Conservation (phyloP, 2,329 filamentous ascomycete species). For the Aspergillus pseudoviridinutans region DNA sequence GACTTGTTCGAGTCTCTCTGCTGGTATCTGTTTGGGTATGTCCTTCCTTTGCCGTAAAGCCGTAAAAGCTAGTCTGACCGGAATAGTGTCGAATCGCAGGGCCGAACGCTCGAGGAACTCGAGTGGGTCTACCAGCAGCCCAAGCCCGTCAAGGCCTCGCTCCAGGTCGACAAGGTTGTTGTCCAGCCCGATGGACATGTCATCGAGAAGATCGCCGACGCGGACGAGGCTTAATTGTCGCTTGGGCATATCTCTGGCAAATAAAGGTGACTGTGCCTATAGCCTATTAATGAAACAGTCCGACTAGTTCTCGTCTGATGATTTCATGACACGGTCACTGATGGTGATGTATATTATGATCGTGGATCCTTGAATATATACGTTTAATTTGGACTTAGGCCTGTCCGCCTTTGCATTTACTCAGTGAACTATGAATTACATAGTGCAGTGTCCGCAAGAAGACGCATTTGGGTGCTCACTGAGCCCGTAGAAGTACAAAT, state of each 20-base stretch:
- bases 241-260: background rate
- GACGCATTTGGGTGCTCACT: background rate
- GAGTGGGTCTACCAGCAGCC: conserved; percentile 51
- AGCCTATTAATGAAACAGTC: background rate
- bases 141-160: conserved; percentile 49
- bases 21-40: conserved; percentile 49
- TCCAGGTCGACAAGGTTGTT: conserved; percentile 47
- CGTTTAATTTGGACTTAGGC: background rate
- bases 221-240: conserved; percentile 15
- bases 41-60: background rate
- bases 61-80: background rate
- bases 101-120: conserved; percentile 49
- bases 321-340: background rate
- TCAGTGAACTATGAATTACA: background rate
- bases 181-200: conserved; percentile 45
- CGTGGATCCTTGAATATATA: background rate
- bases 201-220: conserved; percentile 44
- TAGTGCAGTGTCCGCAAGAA: background rate
- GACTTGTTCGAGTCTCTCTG: conserved; percentile 41
- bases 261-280: background rate
- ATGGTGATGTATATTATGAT: background rate
- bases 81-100: conserved; percentile 47
- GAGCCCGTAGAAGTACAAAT: too few species aligned
- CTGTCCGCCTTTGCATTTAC: background rate
- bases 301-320: background rate